These are phyloP conservation scores for Closterium sp. DNA, from an alignment of 139 green algal species.

Conservation along the genomic window DNA sequence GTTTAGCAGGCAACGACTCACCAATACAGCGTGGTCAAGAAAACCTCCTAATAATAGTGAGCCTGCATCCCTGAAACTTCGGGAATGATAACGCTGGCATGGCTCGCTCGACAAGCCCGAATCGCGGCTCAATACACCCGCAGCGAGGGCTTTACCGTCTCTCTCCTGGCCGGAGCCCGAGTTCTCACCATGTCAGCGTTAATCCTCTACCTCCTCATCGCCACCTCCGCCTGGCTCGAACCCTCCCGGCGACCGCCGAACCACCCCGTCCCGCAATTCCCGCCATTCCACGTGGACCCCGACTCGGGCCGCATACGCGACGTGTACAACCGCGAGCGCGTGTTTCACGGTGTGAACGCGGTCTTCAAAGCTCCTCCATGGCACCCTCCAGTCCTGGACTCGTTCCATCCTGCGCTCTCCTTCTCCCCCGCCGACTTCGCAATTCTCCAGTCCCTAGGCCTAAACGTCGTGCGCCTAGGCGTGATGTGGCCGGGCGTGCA, in stretches of 20 bases:
- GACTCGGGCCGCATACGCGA: constrained; percentile 12
- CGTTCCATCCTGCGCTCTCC: constrained; percentile 7
- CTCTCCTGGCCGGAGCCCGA: not conserved
- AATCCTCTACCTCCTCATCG: not conserved
- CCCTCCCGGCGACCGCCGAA: not conserved
- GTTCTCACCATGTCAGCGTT: not conserved
- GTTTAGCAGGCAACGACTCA: too few species aligned
- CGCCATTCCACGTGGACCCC: not conserved
- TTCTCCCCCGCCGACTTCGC: constrained; percentile 15
- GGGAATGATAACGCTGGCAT: not conserved
- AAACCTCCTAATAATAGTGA: not conserved
- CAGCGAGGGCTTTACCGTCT: not conserved
- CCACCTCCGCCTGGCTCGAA: not conserved
- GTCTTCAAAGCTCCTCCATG: constrained; percentile 22
- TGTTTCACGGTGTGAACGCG: constrained; percentile 36
- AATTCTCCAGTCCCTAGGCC: not conserved
- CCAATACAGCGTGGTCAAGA: too few species aligned
- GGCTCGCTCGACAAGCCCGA: not conserved
- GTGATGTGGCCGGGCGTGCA: constrained; percentile 41
- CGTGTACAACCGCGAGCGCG: not conserved
- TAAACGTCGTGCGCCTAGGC: constrained; percentile 27
- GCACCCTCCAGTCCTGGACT: not conserved
- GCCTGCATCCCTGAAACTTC: not conserved
- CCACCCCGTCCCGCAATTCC: not conserved
- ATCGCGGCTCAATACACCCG: not conserved